Base-by-base conservation (phyloP, 208 protist genomes). In the Trypanosomatidae sp. region DNA sequence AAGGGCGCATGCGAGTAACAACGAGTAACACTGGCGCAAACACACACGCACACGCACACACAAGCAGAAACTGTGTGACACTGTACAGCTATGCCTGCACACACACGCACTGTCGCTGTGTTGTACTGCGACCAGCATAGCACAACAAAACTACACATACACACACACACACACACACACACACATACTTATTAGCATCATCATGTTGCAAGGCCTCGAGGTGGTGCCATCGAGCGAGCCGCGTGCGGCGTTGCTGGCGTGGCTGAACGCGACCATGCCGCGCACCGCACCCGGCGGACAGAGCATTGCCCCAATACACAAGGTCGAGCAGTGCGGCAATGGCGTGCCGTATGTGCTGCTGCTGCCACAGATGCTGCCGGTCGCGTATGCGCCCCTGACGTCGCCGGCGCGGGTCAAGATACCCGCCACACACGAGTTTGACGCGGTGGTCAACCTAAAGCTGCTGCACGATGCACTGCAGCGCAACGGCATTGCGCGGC, bases 391-490 rank as follows among this genome's bases (percentile, higher is more conserved):
- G 4, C 61, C 97, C 8, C 55, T 82, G n/a, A 73, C 80, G 40
- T 78, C 95, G 6, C 84, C 91, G 13, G 85, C 83, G 24, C 67
- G 80, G 13, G 92, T 96, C 0, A 98, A 95, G 61, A 55, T 88
- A 13, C 69, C 69, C 1, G 76, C 82, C 8, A 68, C 61, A 42
- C 69, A 85, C 26, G 96, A 98, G 44, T 96, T 96, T 61, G 96
- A 98, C 61, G 96, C 83, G 38, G 75, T 96, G 7, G 59, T 82
- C 7, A 99, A 99, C 66, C 89, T 95, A 33, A 98, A 98, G 51
- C 56, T 98, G 2, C 43, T 99, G 16, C 80, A 97, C 42, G 72
- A 92, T 15, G 71, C 75, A 1, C 93, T 99, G 55, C 73, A 69
- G 18, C 85, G 85, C 22, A 71, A 95, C 20, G 79, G 75, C 18